phyloP scores from a whole-genome alignment of 108 stramenopile genomes.

The Nitzschia sp. region DNA sequence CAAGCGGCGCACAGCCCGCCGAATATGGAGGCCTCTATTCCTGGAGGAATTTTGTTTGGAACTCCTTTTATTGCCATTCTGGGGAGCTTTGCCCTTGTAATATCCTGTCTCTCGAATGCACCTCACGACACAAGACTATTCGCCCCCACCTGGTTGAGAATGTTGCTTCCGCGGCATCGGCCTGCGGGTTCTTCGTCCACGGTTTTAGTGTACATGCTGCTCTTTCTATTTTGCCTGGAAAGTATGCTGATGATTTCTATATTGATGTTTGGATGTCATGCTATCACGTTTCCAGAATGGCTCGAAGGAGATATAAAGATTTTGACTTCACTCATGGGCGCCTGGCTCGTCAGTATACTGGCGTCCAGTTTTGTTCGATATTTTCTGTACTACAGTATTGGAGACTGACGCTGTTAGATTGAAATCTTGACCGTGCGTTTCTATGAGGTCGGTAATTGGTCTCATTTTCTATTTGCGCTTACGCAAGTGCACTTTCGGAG shows the following conservation, averaged over 20 bases:
- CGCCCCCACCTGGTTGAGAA: background rate
- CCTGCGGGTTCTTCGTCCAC: background rate
- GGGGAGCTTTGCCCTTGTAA: background rate
- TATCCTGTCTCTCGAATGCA: background rate
- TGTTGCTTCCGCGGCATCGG: background rate
- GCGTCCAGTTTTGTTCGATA: constrained; percentile 2
- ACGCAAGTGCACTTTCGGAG: too few species aligned
- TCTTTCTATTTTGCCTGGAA: background rate
- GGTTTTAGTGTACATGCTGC: background rate
- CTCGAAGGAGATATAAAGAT: background rate
- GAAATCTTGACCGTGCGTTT: too few species aligned
- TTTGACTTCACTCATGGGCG: background rate
- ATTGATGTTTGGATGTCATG: constrained; percentile 9
- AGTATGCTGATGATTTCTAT: constrained; percentile 3
- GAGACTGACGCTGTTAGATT: background rate
- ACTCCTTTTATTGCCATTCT: background rate
- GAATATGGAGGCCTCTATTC: background rate
- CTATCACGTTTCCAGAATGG: constrained; percentile 4
- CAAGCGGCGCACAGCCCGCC: background rate
- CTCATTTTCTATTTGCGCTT: too few species aligned
- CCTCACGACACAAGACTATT: background rate
- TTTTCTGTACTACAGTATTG: constrained; percentile 7
- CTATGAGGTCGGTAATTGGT: too few species aligned
- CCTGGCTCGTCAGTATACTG: background rate
- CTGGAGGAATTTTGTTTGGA: background rate